Evolutionary conservation across 495 filamentous ascomycete species (phyloP), one percentile per base, ranked within the genome.

Genomic region (Pseudomonodictys pantanalensis): DNA sequence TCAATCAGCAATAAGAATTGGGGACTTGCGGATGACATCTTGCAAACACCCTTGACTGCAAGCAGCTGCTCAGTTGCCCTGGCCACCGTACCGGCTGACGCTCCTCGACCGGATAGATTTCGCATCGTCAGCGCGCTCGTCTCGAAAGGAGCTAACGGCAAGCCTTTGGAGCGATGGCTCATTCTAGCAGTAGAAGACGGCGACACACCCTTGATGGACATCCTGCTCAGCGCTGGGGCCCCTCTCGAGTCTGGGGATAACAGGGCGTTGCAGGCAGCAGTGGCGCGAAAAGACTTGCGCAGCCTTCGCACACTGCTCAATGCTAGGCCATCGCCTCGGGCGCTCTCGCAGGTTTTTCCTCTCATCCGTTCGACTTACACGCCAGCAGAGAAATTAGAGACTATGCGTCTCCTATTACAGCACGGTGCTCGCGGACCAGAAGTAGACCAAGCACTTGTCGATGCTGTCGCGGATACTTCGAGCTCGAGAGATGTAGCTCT

Each of bases 121-220:
- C 44, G 39, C 10, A 23, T 65, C 24, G 52, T 61, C 15, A 47
- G 29, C 18, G 25, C 43, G 6, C 28, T 65, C 1, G 26, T 60
- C n/a, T 33, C 50, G n/a, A 56, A 52, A 23, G 62, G 56, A 17
- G 56, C 62, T 28, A 60, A 15, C 20, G 62, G 62, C 0, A 22
- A 51, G 20, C 51, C 62, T 9, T 44, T 65, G 1, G 56, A 43
- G 10, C 10, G 38, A 35, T 61, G 50, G 56, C 56, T 65, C 12
- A 30, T 60, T 18, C 29, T 32, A n/a, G 51, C 56, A 8, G 62
- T 60, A 11, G 62, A 65, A 47, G 56, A 65, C 24, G 52, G 56
- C 35, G 62, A 65, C 39, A n/a, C 41, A 4, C 35, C 33, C 5
- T 25, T 60, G 17, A 51, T 57, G 33, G 51, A 58, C 32, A 38